Base-by-base conservation (phyloP, 805 yeast species). In the Kurtzmaniella fragi region DNA sequence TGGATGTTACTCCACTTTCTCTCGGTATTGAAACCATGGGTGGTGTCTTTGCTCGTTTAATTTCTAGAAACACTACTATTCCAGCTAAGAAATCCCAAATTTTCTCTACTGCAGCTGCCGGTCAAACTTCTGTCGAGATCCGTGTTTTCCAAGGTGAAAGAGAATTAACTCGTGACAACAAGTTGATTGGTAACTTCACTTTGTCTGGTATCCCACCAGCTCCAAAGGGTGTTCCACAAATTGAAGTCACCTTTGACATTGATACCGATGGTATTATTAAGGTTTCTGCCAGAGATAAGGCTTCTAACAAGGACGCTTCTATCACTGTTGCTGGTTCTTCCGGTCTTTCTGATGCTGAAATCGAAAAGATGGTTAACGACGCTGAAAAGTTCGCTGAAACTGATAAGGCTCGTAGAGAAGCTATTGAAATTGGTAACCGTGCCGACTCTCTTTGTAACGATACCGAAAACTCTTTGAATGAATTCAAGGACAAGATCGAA, bases 91-190 rank as follows among this genome's bases (percentile, higher is more conserved):
- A 89, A 75, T 85, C 95, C 35, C 96, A 89, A 75, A 81, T 89
- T 58, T 89, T 90, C 84, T 87, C 95, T 40, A 88, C 96, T 56
- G 96, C 96, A 48, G 89, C 95, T 50, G 84, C 91, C 55, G 96
- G 96, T 64, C 96, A 88, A 77, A 88, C 96, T 49, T 84, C 95
- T 56, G 95, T 88, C 54, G 95, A 88, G 76, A 89, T 89, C 73
- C 84, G 96, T 75, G 97, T 89, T 45, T 90, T 87, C 96, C 96
- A 89, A 77, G 97, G 97, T 77, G 97, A 89, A 79, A 86, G 97
- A 78, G 96, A 89, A 75, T 82, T 90, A 62, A 95, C 91, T 59
- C 84, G 95, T 75, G 97, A 89, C 78, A 89, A 89, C 86, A 89
- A 90, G 76, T 79, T 90, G 65, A 86, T 89, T 65, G 97, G 97